Evolutionary conservation across 805 yeast species (phyloP).

Genomic region (Ogataea trehalophila): DNA sequence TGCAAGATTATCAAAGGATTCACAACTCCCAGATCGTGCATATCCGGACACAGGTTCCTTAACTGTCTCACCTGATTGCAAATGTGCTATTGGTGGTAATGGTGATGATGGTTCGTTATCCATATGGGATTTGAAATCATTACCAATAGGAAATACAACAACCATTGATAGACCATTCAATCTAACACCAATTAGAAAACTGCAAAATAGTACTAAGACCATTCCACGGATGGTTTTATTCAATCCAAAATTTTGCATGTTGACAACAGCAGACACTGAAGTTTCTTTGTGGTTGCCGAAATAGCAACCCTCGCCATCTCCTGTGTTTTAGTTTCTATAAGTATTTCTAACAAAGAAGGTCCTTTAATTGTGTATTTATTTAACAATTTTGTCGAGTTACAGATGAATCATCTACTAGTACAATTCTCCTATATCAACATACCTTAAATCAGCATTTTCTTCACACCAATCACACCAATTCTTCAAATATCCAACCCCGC

Average conservation of each 20-base stretch:
- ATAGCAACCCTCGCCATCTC: no score
- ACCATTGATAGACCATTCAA: background rate
- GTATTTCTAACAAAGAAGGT: background rate
- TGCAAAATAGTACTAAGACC: conserved; percentile 16
- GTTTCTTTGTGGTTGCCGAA: conserved; percentile 40
- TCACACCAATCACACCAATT: conserved; percentile 72
- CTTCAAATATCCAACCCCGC: conserved; percentile 44
- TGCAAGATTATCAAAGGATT: conserved; percentile 41
- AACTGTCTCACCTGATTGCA: conserved; percentile 64
- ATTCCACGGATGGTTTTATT: conserved; percentile 49
- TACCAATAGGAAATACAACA: background rate
- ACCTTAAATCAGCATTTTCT: conserved; percentile 58
- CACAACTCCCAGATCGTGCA: conserved; percentile 29
- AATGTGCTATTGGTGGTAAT: conserved; percentile 55
- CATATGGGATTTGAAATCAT: conserved; percentile 42
- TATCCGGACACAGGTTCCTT: conserved; percentile 51
- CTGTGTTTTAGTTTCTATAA: no score
- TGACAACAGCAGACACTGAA: conserved; percentile 62
- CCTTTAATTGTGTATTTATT: background rate
- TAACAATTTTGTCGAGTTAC: background rate
- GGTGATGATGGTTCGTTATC: conserved; percentile 49
- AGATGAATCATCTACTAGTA: conserved; percentile 6
- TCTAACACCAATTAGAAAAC: conserved; percentile 16
- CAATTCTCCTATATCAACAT: conserved; percentile 50
- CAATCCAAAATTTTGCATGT: conserved; percentile 54